Base-by-base conservation (phyloP, 768 basidiomycete species). In the Tulasnella sp. region DNA sequence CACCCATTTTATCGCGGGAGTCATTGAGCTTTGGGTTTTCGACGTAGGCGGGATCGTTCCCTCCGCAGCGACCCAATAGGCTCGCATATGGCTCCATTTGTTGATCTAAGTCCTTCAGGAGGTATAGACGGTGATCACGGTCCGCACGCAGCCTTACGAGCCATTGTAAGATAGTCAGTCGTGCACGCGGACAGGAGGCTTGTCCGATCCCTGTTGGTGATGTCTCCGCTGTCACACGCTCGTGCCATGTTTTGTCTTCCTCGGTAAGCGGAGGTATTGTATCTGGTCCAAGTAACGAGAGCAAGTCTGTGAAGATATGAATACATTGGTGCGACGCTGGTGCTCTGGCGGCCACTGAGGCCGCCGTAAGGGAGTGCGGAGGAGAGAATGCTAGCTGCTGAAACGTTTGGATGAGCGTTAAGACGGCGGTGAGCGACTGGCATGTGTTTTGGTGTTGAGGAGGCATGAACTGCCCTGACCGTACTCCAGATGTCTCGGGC, bases 141-240 rank as follows among this genome's bases (percentile, higher is more conserved):
- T 96, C 94, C 0, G 88, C 92, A 58, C 95, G 78, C 19, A 98
- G 74, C 13, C 90, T 82, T 75, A 93, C 82, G 64, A 96, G 69
- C 75, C 95, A 96, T 68, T 92, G 89, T 19, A 98, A 74, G 3
- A 85, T 77, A 11, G 81, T 74, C 17, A 98, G 68, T 23, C 89
- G 76, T 0, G 86, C 84, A 42, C 80, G 75, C 0, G 80, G 65
- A 30, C 74, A 73, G 10, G 65, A 51, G 41, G 71, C 70, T 4
- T 68, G 67, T 27, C 56, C 56, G 4, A 69, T 44, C 5, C 59
- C 50, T 11, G 51, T 60, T 11, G 32, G 27, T 4, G 41, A 43
- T 8, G 23, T 63, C 24, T 47, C 42, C 32, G 32, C 41, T 56
- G 59, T 32, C 53, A 41, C 53, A 13, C 59, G 49, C n/a, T 61